Evolutionary conservation across 345 rosid species (phyloP), one percentile per base, ranked within the genome.

Genomic region (Aethionema arabicum): DNA sequence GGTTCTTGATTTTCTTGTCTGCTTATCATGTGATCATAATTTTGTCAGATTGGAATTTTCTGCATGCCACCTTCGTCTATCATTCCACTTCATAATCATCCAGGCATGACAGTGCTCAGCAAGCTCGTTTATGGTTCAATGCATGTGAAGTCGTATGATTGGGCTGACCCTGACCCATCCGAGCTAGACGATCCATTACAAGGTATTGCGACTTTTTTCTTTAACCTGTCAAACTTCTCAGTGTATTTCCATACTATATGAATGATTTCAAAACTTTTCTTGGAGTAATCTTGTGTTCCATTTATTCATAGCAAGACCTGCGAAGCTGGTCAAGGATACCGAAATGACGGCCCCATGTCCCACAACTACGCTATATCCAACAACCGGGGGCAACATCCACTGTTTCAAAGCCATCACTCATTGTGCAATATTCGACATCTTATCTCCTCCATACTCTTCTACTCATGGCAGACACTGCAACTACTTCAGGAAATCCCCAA

Each of bases 51-150:
- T 73, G 96, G 97, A 49, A 83, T 90, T 69, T 95, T 95, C 78
- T 87, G 95, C 74, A 95, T 83, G 96, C 96, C 96, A 7, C 89
- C 99, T 42, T 82, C 85, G 32, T 88, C 97, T 35, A 63, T 89
- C 57, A 92, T 92, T 55, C 98, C 98, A 44, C 91, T 92, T 59
- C 98, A 92, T 74, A 88, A 90, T 79, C 99, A 88, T 79, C 90
- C 99, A n/a, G 93, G 99, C 71, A 86, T 90, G 93, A 83, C 91
- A 11, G 98, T 95, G 47, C 69, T 86, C 74, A 95, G 97, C 88
- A 90, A 87, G 86, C 95, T 90, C 52, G 66, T 95, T 35, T 90
- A 86, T 32, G 96, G 97, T 58, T 73, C 99, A 31, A 68, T 90
- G 69, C 96, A 83, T 31, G 97, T 88, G 52, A 79, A 77, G 67